These are phyloP conservation scores for Elongisporangium senticosum DNA, from an alignment of 352 stramenopile genomes.

Conservation along the genomic window DNA sequence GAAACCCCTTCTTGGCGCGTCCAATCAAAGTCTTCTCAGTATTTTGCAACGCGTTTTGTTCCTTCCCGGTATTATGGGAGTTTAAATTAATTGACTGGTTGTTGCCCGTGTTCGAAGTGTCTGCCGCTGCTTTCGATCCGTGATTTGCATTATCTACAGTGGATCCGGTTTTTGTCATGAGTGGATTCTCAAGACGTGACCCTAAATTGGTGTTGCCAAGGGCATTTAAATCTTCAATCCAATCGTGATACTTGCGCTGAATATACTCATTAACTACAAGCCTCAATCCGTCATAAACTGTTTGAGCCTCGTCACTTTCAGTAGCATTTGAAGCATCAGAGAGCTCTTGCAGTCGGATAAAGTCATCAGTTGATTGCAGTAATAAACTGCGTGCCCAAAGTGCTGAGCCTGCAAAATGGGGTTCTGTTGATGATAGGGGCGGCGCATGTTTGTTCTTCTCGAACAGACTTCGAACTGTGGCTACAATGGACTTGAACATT, in stretches of 20 bases:
- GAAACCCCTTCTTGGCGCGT: constrained; percentile 73
- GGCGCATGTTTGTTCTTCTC: constrained; percentile 88
- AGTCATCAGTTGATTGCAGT: constrained; percentile 68
- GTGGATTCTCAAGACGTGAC: constrained; percentile 74
- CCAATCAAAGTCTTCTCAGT: constrained; percentile 79
- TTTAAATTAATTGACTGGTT: constrained; percentile 28
- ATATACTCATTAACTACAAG: constrained; percentile 88
- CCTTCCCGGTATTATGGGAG: constrained; percentile 22
- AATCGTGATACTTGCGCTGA: constrained; percentile 88
- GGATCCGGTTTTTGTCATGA: constrained; percentile 76
- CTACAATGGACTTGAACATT: constrained; percentile 83
- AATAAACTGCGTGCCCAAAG: constrained; percentile 90
- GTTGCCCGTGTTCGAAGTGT: constrained; percentile 1
- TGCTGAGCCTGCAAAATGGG: constrained; percentile 89
- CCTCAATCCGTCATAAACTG: constrained; percentile 64
- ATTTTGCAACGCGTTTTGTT: constrained; percentile 65
- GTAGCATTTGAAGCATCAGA: constrained; percentile 58
- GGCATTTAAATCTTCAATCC: constrained; percentile 83
- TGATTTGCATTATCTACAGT: constrained; percentile 6
- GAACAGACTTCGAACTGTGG: constrained; percentile 85
- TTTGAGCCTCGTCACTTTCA: constrained; percentile 79
- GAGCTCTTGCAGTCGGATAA: constrained; percentile 66
- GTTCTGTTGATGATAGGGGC: constrained; percentile 84
- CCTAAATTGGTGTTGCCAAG: constrained; percentile 74
- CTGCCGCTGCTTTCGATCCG: constrained; percentile 6